Evolutionary conservation across 2,329 filamentous ascomycete genomes (phyloP).

Genomic region (Chaetomiaceae sp.): DNA sequence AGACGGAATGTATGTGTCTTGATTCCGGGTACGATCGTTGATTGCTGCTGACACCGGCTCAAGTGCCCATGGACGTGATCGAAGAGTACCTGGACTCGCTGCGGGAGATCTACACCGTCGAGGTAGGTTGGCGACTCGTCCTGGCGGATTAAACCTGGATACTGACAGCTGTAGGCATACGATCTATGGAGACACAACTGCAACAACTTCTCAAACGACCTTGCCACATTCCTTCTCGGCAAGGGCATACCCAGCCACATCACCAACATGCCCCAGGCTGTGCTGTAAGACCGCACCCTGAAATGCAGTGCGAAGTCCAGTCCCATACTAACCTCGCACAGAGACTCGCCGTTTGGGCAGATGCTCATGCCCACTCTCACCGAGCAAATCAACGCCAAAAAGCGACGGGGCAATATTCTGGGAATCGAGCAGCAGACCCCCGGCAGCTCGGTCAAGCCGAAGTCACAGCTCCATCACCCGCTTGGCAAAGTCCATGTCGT

Average conservation of each 20-base stretch:
- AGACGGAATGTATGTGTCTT: constrained; percentile 49
- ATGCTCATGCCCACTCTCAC: constrained; percentile 74
- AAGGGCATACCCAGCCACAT: constrained; percentile 87
- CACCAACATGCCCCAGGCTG: constrained; percentile 74
- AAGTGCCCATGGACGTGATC: constrained; percentile 72
- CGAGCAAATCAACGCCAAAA: constrained; percentile 47
- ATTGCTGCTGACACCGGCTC: background rate
- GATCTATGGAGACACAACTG: constrained; percentile 90
- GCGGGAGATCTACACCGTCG: constrained; percentile 73
- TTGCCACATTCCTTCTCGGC: constrained; percentile 83
- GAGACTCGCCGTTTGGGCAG: constrained; percentile 50
- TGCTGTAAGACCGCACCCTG: constrained; percentile 63
- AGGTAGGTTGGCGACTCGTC: constrained; percentile 43
- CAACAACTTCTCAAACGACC: constrained; percentile 95
- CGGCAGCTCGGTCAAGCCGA: constrained; percentile 29
- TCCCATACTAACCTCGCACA: constrained; percentile 7
- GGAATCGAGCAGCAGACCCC: constrained; percentile 41
- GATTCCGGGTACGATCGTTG: background rate
- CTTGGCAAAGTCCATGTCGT: constrained; percentile 57
- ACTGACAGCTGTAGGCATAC: constrained; percentile 57
- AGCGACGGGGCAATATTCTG: constrained; percentile 47
- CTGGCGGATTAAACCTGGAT: no score
- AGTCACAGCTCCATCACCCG: constrained; percentile 24
- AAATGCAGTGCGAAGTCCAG: no score
- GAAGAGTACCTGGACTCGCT: constrained; percentile 84